Evolutionary conservation across 345 rosid genomes (phyloP), one percentile per base, ranked within the genome.

Genomic region (Citrus sp.): DNA sequence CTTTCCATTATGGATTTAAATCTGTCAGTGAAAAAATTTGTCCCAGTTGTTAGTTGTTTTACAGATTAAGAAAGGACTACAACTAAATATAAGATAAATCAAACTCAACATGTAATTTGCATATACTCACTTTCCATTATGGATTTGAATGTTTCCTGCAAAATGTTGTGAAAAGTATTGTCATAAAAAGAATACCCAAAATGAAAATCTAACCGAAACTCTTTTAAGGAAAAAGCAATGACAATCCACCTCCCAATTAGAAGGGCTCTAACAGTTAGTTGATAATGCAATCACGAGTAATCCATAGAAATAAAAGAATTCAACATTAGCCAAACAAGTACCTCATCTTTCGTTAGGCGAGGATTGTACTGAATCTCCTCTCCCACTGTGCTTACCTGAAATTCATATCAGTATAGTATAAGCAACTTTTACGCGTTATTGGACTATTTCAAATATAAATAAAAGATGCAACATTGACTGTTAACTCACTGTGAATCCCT

Each of bases 301-400:
- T 6, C 19, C 2, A 8, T 9, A 9, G 25, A 40, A 74, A 74
- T 42, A 46, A 64, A 59, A 64, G 66, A 75, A 22, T 75, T 14
- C 51, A 75, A 19, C 16, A n/a, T 64, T 9, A 22, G 46, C 37
- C n/a, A 40, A 59, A 28, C 49, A 71, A 77, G 77, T 80, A 89
- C 97, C 97, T 90, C 86, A 85, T 94, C 94, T 82, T 96, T 96
- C 4, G 94, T 89, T 59, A 96, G 78, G 69, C 99, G 92, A 8
- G 92, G 92, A 79, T 96, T 96, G 70, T 87, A 85, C 61, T 79
- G 86, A 82, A 88, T 86, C 88, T 96, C 98, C 85, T 96, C 99
- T 85, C 89, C 97, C 35, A 96, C 97, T 24, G 98, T 90, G 85
- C 97, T 96, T 9, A 92, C 95, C 99, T 96, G 86, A 82, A 80